Evolutionary conservation across 2,329 filamentous ascomycete genomes (phyloP).

Genomic region (Davidsoniella australis): DNA sequence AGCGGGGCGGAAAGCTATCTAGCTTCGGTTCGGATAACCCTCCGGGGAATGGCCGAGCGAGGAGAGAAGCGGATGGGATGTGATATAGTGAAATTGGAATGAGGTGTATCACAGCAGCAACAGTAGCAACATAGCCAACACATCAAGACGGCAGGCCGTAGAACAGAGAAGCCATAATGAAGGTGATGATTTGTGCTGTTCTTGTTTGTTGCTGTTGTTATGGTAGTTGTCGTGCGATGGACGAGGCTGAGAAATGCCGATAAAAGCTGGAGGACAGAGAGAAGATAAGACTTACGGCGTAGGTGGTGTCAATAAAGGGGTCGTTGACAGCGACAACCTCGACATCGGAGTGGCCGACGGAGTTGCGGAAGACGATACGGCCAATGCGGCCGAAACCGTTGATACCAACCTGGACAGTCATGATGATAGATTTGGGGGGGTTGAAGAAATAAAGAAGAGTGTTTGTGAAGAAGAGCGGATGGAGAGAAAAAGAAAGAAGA

Average conservation of each 20-base stretch:
- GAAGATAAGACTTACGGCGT: constrained; percentile 58
- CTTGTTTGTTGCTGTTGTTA: too few relatives aligned
- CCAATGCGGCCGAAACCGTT: constrained; percentile 99
- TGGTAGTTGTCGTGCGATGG: too few relatives aligned
- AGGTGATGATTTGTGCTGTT: too few relatives aligned
- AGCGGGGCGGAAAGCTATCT: constrained; percentile 4
- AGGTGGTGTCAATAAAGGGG: constrained; percentile 95
- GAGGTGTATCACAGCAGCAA: background rate
- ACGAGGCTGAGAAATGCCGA: background rate
- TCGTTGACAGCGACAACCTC: constrained; percentile 96
- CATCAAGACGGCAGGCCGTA: too few relatives aligned
- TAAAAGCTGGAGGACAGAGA: background rate
- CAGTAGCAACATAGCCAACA: too few relatives aligned
- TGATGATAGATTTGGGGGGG: constrained; percentile 17
- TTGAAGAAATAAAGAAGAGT: background rate
- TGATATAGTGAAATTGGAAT: too few relatives aligned
- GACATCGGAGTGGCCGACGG: constrained; percentile 75
- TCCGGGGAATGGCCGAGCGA: background rate
- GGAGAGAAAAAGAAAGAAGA: background rate
- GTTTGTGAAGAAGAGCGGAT: background rate
- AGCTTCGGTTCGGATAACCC: constrained; percentile 4
- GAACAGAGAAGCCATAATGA: too few relatives aligned
- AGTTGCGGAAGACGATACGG: constrained; percentile 97
- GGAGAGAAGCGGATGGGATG: too few relatives aligned
- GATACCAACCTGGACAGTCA: constrained; percentile 70